Evolutionary conservation across 1,284 basidiomycete genomes (phyloP).

Genomic region (Rhodotorula mucilaginosa): DNA sequence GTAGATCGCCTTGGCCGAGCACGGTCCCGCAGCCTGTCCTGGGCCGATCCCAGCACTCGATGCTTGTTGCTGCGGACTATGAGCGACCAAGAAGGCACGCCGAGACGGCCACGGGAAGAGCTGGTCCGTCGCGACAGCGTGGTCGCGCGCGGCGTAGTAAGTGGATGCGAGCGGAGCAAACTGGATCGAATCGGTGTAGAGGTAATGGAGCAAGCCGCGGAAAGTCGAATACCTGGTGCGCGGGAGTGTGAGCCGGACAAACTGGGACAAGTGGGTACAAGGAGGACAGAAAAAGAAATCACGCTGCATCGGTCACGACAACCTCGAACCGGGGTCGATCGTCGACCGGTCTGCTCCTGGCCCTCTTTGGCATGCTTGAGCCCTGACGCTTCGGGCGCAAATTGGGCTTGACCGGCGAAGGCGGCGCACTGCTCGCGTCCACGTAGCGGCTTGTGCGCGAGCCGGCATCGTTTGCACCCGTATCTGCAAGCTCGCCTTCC

Average conservation of each 20-base stretch:
- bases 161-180: conserved; percentile 45
- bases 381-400: conserved; percentile 34
- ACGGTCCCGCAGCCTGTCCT: conserved; percentile 1
- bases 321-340: conserved; percentile 33
- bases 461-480: not conserved
- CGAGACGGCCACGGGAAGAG: conserved; percentile 36
- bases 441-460: conserved; percentile 3
- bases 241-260: too few relatives aligned
- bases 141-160: conserved; percentile 42
- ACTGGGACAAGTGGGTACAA: too few relatives aligned
- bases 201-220: conserved; percentile 49
- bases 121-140: conserved; percentile 8
- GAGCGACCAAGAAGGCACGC: conserved; percentile 30
- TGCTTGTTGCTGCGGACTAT: not conserved
- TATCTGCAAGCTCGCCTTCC: not conserved
- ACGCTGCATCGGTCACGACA: conserved; percentile 35
- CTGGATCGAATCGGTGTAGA: conserved; percentile 50
- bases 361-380: not conserved
- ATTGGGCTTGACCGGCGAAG: conserved; percentile 13
- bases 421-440: conserved; percentile 34
- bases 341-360: not conserved
- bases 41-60: not conserved
- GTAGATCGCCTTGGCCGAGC: conserved; percentile 45
- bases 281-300: too few relatives aligned
- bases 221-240: conserved; percentile 46